Evolutionary conservation across 805 yeast species (phyloP).

Genomic region (Metschnikowia baotianmanensis): DNA sequence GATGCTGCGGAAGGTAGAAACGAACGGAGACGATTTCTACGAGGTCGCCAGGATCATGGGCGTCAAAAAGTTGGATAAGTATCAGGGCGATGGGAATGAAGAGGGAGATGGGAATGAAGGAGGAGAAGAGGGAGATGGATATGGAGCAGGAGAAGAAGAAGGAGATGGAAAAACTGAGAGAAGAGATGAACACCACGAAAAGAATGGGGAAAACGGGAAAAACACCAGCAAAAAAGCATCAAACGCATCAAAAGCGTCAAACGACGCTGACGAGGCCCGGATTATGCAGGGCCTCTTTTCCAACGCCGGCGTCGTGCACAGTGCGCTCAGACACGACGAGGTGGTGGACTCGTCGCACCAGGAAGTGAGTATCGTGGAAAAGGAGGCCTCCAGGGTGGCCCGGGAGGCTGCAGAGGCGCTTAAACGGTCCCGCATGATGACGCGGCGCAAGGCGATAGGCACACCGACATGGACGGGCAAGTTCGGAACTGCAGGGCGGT

Average conservation of each 20-base stretch:
- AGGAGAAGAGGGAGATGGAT: too few species aligned
- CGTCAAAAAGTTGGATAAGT: slow-evolving; percentile 68
- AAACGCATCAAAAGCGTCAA: too few species aligned
- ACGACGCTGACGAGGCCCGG: slow-evolving; percentile 49
- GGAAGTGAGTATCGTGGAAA: slow-evolving; percentile 53
- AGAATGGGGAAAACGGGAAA: too few species aligned
- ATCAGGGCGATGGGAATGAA: slow-evolving; percentile 49
- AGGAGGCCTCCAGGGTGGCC: slow-evolving; percentile 62
- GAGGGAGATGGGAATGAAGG: slow-evolving; percentile 18
- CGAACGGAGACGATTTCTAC: slow-evolving; percentile 63
- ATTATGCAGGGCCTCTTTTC: slow-evolving; percentile 76
- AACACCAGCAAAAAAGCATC: too few species aligned
- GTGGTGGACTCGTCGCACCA: slow-evolving; percentile 57
- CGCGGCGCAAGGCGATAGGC: slow-evolving; percentile 54
- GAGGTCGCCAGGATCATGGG: slow-evolving; percentile 66
- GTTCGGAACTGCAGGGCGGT: slow-evolving; percentile 79
- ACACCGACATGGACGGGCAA: slow-evolving; percentile 97
- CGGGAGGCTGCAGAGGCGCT: slow-evolving; percentile 54
- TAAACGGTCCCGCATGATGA: slow-evolving; percentile 54
- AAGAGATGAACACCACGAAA: too few species aligned
- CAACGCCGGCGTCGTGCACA: slow-evolving; percentile 60
- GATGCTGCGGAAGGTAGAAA: slow-evolving; percentile 29
- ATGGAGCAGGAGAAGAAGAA: slow-evolving; percentile 21
- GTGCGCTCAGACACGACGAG: slow-evolving; percentile 76
- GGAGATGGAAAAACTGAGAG: too few species aligned